Evolutionary conservation across 2,329 filamentous ascomycete species (phyloP), one percentile per base, ranked within the genome.

Genomic region (Clarireedia monteithiana): DNA sequence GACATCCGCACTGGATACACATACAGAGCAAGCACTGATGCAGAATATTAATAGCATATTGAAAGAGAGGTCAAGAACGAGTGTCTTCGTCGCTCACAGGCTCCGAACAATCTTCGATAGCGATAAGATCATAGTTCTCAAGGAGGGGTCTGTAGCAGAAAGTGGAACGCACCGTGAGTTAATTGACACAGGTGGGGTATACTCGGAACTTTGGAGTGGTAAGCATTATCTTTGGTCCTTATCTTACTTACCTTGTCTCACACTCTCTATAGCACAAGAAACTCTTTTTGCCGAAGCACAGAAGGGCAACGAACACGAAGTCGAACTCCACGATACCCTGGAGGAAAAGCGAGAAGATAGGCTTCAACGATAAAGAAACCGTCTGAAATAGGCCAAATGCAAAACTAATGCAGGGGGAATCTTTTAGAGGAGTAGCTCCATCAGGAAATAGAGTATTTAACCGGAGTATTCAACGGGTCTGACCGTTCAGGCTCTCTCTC

Each of bases 21-120:
- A 96, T 67, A 96, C 92, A 0, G 92, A 96, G 73, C 89, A 95
- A 72, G 87, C 88, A 1, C 77, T 97, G 50, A 84, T 97, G 75
- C 79, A 85, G 59, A 95, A 96, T 68, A 96, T 97, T 70, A 96
- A 96, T 71, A 86, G 86, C 62, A 94, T 97, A 53, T 75, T 97
- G 53, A 87, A 86, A 63, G 91, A 96, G 66, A 96, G 95, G 74
- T 77, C 77, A 3, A 82, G 91, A 56, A 97, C 94, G 0, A 96
- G 91, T 63, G 89, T 99, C 1, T 97, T 97, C 68, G 88, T 99
- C 5, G 94, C 94, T 6, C 94, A 97, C 71, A 82, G 94, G 17
- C 74, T 99, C 58, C 82, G 92, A 52, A 97, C 94, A 0, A 96
- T 99, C 62, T 95, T 89, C 67, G 94, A 97, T 67, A 89, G 89